Evolutionary conservation across 2,329 filamentous ascomycete genomes (phyloP).

Genomic region (Neonectria faginata): DNA sequence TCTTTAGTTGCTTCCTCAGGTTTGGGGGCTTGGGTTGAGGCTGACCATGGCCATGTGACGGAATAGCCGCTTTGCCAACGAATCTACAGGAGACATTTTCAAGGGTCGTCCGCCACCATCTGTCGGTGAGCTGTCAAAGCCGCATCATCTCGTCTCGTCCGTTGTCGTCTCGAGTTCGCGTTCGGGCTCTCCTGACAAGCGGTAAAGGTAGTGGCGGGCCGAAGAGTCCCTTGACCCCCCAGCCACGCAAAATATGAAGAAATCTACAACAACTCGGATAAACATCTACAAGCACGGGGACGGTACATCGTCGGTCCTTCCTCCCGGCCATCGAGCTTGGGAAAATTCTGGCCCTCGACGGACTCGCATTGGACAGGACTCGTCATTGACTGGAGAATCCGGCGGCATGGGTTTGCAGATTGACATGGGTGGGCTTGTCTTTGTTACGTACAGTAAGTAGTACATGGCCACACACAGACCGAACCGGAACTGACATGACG

Average conservation of each 20-base stretch:
- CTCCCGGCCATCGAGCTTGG: constrained; percentile 5
- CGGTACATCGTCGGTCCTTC: constrained; percentile 16
- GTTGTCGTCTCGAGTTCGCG: neutral
- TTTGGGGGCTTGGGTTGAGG: neutral
- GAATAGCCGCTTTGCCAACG: constrained; percentile 1
- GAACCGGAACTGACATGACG: neutral
- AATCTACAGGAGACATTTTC: neutral
- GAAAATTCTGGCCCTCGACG: neutral
- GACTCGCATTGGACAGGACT: constrained; percentile 7
- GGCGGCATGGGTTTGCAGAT: neutral
- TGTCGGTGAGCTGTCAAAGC: constrained; percentile 3
- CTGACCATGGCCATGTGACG: neutral
- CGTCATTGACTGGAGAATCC: constrained; percentile 11
- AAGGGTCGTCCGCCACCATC: neutral
- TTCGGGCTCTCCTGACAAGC: neutral
- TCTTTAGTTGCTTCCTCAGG: constrained; percentile 4
- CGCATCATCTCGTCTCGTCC: neutral
- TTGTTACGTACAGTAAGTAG: constrained; percentile 16
- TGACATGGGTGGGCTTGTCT: constrained; percentile 5
- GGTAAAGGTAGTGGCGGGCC: neutral
- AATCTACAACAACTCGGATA: neutral
- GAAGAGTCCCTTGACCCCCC: neutral
- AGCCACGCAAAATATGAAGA: neutral
- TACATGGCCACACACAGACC: constrained; percentile 1
- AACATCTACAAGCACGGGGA: neutral